Base-by-base conservation (phyloP, 2,329 filamentous ascomycete species). In the Chrysoporthe cubensis region DNA sequence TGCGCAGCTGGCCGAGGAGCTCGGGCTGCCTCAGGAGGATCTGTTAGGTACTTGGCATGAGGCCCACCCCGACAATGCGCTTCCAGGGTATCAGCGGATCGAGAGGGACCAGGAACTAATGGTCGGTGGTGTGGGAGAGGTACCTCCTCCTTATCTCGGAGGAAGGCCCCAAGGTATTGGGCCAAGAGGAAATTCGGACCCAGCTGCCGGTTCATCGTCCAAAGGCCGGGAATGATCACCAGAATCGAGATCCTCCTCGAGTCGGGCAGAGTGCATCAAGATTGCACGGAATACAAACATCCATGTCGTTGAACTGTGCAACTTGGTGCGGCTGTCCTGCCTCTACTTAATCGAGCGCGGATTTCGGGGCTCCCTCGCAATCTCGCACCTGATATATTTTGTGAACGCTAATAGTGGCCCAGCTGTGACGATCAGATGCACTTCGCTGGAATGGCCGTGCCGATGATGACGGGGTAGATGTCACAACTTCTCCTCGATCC, bases 41-140 rank as follows among this genome's bases (percentile, higher is more conserved):
- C 66, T 73, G n/a, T 70, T 76, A 43, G 75, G 74, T 21, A 76
- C 75, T 13, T 76, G 75, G 75, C 73, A 71, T 64, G 74, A 75
- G 66, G 73, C 74, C 11, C 74, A 72, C 43, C 70, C 74, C n/a
- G 75, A 76, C 69, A 76, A 76, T 44, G 73, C 73, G 26, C 69
- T 76, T 59, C 75, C 75, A 0, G 75, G 73, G 63, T 76, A 76
- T 62, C 72, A 70, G 62, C 63, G 65, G 66, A 66, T 76, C 52
- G 75, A 76, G 70, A 65, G 71, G 56, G 70, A 72, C 18, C 74
- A 76, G 65, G 75, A 76, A 57, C 69, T 76, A 8, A 75, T 76
- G 74, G 74, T 76, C 26, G 74, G 74, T n/a, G 71, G 71, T 13
- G 74, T 76, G 4, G 75, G 75, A 4, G 75, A 76, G 69, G 73